phyloP scores from a whole-genome alignment of 805 yeast genomes.

The Geotrichum ghanense region DNA sequence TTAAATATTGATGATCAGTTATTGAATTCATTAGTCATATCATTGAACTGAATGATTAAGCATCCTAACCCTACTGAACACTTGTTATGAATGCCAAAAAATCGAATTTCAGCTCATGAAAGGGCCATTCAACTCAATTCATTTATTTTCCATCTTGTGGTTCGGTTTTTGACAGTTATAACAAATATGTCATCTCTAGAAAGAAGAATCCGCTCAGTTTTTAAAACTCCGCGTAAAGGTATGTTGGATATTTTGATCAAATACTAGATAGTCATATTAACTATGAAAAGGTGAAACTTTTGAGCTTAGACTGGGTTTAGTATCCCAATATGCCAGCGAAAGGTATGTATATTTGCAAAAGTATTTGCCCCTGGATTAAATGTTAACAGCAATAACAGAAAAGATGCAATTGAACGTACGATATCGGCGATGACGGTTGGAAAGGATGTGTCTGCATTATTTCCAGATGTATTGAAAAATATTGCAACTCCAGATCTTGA shows the following conservation, averaged over 20 bases:
- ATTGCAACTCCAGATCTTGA: slow-evolving; percentile 94
- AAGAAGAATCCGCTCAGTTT: slow-evolving; percentile 41
- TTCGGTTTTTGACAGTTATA: too few relatives aligned
- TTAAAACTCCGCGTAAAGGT: slow-evolving; percentile 48
- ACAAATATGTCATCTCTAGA: slow-evolving; percentile 26
- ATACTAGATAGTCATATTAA: neutral
- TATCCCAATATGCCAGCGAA: slow-evolving; percentile 89
- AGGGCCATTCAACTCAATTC: too few relatives aligned
- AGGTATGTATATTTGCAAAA: slow-evolving; percentile 17
- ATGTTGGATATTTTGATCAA: slow-evolving; percentile 23
- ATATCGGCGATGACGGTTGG: slow-evolving; percentile 98
- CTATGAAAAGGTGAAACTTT: slow-evolving; percentile 44
- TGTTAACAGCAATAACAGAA: slow-evolving; percentile 31
- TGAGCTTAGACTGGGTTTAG: slow-evolving; percentile 82
- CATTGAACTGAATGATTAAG: neutral
- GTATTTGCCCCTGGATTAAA: neutral
- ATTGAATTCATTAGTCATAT: neutral
- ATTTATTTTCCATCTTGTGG: too few relatives aligned
- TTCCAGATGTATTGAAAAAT: slow-evolving; percentile 93
- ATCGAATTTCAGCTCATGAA: too few relatives aligned
- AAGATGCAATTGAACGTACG: slow-evolving; percentile 93
- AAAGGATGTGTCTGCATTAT: slow-evolving; percentile 86
- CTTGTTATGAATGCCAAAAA: slow-evolving; percentile 1
- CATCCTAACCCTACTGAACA: neutral
- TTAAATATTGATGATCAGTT: too few relatives aligned